A percentile compares a stretch with the other conserved stretches of the same genome.
These are phyloP conservation scores for Phytophthora boehmeriae DNA, from an alignment of 352 stramenopile genomes.

Conservation along the genomic window DNA sequence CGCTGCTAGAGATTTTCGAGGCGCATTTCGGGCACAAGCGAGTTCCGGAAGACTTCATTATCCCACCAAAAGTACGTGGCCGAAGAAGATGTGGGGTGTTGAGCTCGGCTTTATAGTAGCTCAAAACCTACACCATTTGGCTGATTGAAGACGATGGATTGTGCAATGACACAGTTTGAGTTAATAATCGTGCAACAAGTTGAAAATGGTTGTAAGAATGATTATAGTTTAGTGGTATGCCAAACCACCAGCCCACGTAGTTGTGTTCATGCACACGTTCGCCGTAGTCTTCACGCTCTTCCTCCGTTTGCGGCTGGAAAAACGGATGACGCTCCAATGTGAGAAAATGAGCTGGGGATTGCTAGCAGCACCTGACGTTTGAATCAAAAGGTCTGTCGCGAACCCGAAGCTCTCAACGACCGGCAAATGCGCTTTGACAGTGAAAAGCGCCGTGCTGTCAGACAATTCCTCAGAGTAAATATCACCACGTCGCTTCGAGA, in stretches of 20 bases:
- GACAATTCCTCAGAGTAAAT: constrained; percentile 88
- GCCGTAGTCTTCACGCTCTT: constrained; percentile 96
- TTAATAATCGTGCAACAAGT: too few species aligned
- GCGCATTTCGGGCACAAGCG: background rate
- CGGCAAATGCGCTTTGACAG: constrained; percentile 93
- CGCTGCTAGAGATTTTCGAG: too few species aligned
- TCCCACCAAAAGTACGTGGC: constrained; percentile 75
- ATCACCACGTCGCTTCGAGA: constrained; percentile 93
- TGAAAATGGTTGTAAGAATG: too few species aligned
- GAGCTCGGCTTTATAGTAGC: background rate
- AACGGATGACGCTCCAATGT: constrained; percentile 96
- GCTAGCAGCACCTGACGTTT: constrained; percentile 95
- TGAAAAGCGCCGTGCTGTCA: constrained; percentile 94
- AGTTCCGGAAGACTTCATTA: constrained; percentile 81
- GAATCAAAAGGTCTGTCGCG: constrained; percentile 92
- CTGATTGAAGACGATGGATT: background rate
- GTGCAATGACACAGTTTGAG: too few species aligned
- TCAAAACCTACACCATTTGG: background rate
- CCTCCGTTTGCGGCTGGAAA: constrained; percentile 95
- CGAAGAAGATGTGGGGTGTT: constrained; percentile 62
- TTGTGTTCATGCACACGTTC: constrained; percentile 94
- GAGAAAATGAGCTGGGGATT: constrained; percentile 96
- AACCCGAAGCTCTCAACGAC: constrained; percentile 96
- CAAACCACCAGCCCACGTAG: too few species aligned
- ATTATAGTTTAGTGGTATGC: too few species aligned